These are phyloP conservation scores for Pseudocercospora ulei DNA, from an alignment of 2,329 filamentous ascomycete species.

Conservation along the genomic window DNA sequence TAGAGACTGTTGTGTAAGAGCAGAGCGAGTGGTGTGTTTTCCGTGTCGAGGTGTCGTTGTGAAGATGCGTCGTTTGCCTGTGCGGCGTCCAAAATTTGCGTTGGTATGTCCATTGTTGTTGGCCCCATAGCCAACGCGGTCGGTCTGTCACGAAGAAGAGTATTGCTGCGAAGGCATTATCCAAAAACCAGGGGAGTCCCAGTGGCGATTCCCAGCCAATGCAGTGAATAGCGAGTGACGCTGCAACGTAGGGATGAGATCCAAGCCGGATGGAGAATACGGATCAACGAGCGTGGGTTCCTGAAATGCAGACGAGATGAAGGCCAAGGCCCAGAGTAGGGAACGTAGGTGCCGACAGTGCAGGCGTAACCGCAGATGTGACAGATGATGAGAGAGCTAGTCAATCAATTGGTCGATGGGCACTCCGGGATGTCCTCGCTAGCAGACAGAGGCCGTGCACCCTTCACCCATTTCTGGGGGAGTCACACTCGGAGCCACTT, in stretches of 20 bases:
- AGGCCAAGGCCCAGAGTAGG: slow-evolving; percentile 12
- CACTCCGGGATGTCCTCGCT: slow-evolving; percentile 18
- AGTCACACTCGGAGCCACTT: slow-evolving; percentile 12
- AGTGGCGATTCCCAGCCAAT: neutral
- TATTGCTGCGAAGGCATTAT: slow-evolving; percentile 1
- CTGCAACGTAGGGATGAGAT: slow-evolving; percentile 5
- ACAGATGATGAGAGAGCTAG: slow-evolving; percentile 13
- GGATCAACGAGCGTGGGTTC: slow-evolving; percentile 9
- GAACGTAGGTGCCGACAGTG: slow-evolving; percentile 15
- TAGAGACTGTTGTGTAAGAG: slow-evolving; percentile 18
- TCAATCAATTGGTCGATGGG: slow-evolving; percentile 13
- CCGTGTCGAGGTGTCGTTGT: slow-evolving; percentile 15
- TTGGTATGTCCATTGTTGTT: slow-evolving; percentile 24
- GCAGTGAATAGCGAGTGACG: neutral
- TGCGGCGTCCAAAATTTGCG: slow-evolving; percentile 23
- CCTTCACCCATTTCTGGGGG: slow-evolving; percentile 10
- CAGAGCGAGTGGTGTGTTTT: slow-evolving; percentile 16
- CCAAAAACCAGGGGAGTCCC: neutral
- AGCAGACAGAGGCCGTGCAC: slow-evolving; percentile 15
- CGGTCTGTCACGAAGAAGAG: neutral
- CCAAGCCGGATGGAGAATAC: slow-evolving; percentile 6
- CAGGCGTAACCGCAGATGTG: slow-evolving; percentile 14
- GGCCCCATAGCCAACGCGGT: neutral
- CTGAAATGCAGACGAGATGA: slow-evolving; percentile 7
- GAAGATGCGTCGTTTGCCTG: slow-evolving; percentile 14